phyloP scores from a whole-genome alignment of 768 basidiomycete genomes.

The Erythrobasidium yunnanense region DNA sequence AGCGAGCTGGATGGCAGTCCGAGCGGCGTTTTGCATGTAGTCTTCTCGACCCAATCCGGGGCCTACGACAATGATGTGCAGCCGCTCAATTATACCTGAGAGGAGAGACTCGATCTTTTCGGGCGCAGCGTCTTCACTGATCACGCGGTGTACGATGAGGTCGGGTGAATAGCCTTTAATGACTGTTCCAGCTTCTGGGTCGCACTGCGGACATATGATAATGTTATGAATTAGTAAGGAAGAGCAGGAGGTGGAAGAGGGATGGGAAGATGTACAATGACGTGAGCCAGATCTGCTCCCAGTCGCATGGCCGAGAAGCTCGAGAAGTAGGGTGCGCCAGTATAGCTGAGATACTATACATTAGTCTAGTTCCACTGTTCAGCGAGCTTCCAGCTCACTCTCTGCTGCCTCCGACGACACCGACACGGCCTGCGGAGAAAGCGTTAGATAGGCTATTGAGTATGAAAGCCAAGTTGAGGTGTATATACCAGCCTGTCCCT shows the following conservation, averaged over 20 bases:
- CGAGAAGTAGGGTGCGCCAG: constrained; percentile 93
- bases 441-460: not conserved
- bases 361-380: not conserved
- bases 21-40: constrained; percentile 78
- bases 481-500: constrained; percentile 90
- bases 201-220: constrained; percentile 88
- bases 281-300: constrained; percentile 21
- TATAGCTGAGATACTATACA: constrained; percentile 53
- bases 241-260: not conserved
- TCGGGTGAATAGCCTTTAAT: constrained; percentile 95
- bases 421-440: constrained; percentile 59
- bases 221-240: constrained; percentile 53
- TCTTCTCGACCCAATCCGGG: constrained; percentile 84
- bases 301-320: constrained; percentile 79
- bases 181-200: constrained; percentile 75
- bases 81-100: constrained; percentile 57
- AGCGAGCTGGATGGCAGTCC: constrained; percentile 63
- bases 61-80: constrained; percentile 86
- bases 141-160: constrained; percentile 89
- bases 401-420: constrained; percentile 81
- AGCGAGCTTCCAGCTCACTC: constrained; percentile 56
- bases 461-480: not conserved
- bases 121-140: constrained; percentile 52
- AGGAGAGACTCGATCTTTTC: constrained; percentile 37
- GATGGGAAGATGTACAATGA: not conserved